Evolutionary conservation across 352 stramenopile species (phyloP), one percentile per base, ranked within the genome.

Genomic region (Phytopythium mirpurense): DNA sequence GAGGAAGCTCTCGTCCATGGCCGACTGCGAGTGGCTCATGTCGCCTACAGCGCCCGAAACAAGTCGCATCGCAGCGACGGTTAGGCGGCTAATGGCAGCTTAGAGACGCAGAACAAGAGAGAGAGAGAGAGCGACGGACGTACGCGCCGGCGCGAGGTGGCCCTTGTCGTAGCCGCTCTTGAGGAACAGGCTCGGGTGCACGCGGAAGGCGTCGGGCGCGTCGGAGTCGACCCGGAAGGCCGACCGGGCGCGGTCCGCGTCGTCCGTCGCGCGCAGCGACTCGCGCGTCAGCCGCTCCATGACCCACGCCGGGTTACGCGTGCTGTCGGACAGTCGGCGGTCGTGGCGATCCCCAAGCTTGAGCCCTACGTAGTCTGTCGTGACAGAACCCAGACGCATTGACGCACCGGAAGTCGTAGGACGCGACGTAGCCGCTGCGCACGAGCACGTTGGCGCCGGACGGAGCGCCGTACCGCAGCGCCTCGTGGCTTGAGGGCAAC

Each of bases 111-210:
- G n/a, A n/a, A n/a, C n/a, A n/a, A n/a, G n/a, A n/a, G n/a, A n/a
- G n/a, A n/a, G n/a, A n/a, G n/a, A n/a, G n/a, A n/a, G n/a, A n/a
- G n/a, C n/a, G n/a, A n/a, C 26, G 10, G 15, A 60, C 67, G 52
- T 70, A 83, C 84, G 67, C 41, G 91, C 93, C 38, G 94, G 92
- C 35, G 91, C 93, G 54, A 98, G 70, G 62, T 98, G 95, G 24
- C 95, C 95, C 42, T 96, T 92, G 74, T 98, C 95, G 63, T 97
- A 98, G 42, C 93, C 95, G 42, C 74, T 96, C 49, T 96, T 88
- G 26, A 78, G 59, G 60, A 96, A 98, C 55, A 95, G 71, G 35
- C 71, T 83, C 38, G 94, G 84, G 18, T 92, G 77, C 19, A 96
- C 90, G 27, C 87, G 83, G 59, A 97, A 97, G 8, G 66, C 65